Evolutionary conservation across 73 alveolate species (phyloP), one percentile per base, ranked within the genome.

Genomic region (Blepharisma stoltei): DNA sequence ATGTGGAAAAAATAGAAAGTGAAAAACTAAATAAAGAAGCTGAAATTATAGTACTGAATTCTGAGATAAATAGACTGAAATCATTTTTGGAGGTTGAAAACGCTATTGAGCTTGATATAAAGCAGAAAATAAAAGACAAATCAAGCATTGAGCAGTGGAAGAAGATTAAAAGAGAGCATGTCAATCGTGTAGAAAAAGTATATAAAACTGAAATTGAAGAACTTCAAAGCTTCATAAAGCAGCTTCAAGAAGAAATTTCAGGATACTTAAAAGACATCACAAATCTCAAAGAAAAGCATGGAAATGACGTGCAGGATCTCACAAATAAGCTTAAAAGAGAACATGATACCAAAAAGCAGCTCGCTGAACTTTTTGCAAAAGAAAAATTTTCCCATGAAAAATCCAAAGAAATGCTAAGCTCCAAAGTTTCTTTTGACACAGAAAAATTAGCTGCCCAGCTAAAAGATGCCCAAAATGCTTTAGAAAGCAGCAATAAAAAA

Each of bases 401-500:
- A 25, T 18, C 46, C n/a, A 14, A 25, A 60, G 73, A 60, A 9
- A 18, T 25, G 14, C 38, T 60, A 60, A 60, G 46, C 73, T 20
- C 46, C 2, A 60, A 60, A 47, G 14, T 14, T 32, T 32, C 41
- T 32, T 32, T 32, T 32, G 73, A 60, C 3, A 4, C 2, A 11
- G 73, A 60, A 11, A 14, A 60, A 8, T 1, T 60, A 8, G 18
- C 37, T 1, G 5, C 14, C 18, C 38, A 38, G 11, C 23, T 14
- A n/a, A 8, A n/a, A n/a, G 73, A 60, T 1, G 5, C 48, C 2
- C 14, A 60, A 25, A 18, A 1, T 2, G 73, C 73, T 60, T 25
- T 60, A 8, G 73, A 60, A 25, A 38, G 23, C 73, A 18, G 48
- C 73, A 60, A 60, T 38, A n/a, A 25, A 60, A 60, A 60, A 60